Percentiles rank a stretch among this genome's conserved stretches.
phyloP scores from a whole-genome alignment of 495 filamentous ascomycete genomes.

The Aspergillus conjunctus region DNA sequence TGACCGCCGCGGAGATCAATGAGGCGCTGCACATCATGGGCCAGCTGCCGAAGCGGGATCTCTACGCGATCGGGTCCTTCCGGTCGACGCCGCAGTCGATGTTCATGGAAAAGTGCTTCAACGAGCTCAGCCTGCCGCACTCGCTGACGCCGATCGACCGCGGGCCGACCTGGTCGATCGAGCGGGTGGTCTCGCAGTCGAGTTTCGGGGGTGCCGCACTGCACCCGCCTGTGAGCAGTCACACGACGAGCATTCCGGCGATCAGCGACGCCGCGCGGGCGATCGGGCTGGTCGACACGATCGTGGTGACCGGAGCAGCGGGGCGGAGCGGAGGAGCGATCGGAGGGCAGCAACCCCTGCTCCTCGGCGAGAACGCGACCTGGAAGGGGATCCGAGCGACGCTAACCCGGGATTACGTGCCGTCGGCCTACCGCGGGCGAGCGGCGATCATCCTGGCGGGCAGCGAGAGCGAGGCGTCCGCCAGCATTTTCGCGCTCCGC shows the following conservation, averaged over 20 bases:
- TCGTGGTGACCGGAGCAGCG: constrained; percentile 49
- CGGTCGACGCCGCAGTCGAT: constrained; percentile 72
- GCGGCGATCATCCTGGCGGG: constrained; percentile 73
- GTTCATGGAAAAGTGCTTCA: constrained; percentile 87
- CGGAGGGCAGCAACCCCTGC: constrained; percentile 22
- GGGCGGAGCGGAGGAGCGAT: background rate
- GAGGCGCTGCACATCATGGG: constrained; percentile 75
- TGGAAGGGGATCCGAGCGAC: constrained; percentile 85
- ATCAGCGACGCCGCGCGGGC: constrained; percentile 71
- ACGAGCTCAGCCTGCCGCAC: constrained; percentile 82
- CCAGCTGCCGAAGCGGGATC: constrained; percentile 73
- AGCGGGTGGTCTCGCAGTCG: constrained; percentile 66
- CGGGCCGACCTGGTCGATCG: constrained; percentile 61
- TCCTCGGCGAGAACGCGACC: constrained; percentile 75
- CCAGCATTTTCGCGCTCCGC: constrained; percentile 73
- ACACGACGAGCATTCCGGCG: constrained; percentile 57
- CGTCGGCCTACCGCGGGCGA: constrained; percentile 73
- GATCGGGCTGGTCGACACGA: constrained; percentile 79
- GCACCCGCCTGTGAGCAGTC: constrained; percentile 63
- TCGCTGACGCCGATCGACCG: constrained; percentile 75
- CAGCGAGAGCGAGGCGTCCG: constrained; percentile 68
- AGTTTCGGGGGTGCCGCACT: constrained; percentile 80
- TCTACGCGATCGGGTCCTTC: constrained; percentile 77
- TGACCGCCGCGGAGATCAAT: constrained; percentile 83
- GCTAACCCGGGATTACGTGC: constrained; percentile 76